Conservation (phyloP, 2,329 filamentous ascomycete species). For the Shiraia sp. region DNA sequence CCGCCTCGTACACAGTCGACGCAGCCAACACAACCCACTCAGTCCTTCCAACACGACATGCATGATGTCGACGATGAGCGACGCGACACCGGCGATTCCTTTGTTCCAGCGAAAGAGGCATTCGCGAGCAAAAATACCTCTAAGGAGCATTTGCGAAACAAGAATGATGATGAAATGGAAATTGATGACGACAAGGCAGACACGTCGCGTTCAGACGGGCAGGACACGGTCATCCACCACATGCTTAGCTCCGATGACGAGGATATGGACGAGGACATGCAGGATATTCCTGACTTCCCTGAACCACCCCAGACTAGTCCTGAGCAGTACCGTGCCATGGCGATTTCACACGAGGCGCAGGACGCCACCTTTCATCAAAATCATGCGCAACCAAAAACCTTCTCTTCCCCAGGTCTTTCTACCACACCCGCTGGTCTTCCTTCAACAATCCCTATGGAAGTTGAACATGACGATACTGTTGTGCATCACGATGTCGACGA, state of each 20-base stretch:
- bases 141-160: slow-evolving; percentile 27
- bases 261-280: slow-evolving; percentile 21
- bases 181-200: slow-evolving; percentile 37
- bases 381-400: slow-evolving; percentile 25
- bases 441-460: slow-evolving; percentile 24
- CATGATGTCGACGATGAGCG: slow-evolving; percentile 25
- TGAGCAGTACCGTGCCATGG: slow-evolving; percentile 37
- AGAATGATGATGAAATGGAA: slow-evolving; percentile 33
- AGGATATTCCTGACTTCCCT: slow-evolving; percentile 23
- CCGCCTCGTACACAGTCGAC: slow-evolving; percentile 37
- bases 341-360: slow-evolving; percentile 38
- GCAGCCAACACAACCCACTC: slow-evolving; percentile 35
- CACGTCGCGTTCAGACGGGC: slow-evolving; percentile 19
- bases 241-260: slow-evolving; percentile 20
- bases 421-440: slow-evolving; percentile 24
- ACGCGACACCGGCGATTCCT: slow-evolving; percentile 49
- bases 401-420: slow-evolving; percentile 21
- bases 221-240: slow-evolving; percentile 32
- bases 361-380: slow-evolving; percentile 27
- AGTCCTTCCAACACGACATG: slow-evolving; percentile 32
- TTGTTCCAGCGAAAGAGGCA: slow-evolving; percentile 54
- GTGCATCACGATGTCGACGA: slow-evolving; percentile 41
- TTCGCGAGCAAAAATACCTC: slow-evolving; percentile 38
- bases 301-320: slow-evolving; percentile 28
- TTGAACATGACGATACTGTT: slow-evolving; percentile 31